phyloP scores from a whole-genome alignment of 495 filamentous ascomycete genomes.

The Aspergillus affinis region DNA sequence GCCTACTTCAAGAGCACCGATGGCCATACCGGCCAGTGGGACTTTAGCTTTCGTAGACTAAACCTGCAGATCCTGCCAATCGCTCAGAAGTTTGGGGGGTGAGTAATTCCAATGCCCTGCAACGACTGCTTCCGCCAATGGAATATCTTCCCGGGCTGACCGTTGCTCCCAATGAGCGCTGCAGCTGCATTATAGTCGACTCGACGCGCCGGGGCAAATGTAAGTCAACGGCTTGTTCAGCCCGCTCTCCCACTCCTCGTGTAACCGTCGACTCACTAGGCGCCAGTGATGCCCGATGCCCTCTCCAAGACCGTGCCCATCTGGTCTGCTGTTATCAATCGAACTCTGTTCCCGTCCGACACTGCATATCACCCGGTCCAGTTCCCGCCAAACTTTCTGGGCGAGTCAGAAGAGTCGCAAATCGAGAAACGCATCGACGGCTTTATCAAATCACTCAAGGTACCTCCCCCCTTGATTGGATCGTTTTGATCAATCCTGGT shows the following conservation, averaged over 20 bases:
- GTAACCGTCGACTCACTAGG: conserved; percentile 19
- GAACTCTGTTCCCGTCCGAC: conserved; percentile 66
- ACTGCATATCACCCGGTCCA: conserved; percentile 51
- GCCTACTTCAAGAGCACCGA: conserved; percentile 98
- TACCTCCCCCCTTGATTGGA: conserved; percentile 20
- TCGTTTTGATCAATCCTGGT: neutral
- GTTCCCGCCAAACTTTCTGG: conserved; percentile 67
- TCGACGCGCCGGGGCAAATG: conserved; percentile 91
- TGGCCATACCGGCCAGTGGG: conserved; percentile 87
- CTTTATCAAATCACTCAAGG: conserved; percentile 64
- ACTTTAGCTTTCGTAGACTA: conserved; percentile 78
- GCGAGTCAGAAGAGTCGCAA: conserved; percentile 73
- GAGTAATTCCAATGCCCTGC: conserved; percentile 22
- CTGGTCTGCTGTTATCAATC: conserved; percentile 86
- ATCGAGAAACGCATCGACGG: conserved; percentile 65
- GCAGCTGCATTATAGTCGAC: conserved; percentile 86
- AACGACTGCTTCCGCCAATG: neutral
- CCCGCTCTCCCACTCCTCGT: conserved; percentile 11
- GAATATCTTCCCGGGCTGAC: neutral
- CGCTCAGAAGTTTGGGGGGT: conserved; percentile 67
- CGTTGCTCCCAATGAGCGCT: conserved; percentile 10
- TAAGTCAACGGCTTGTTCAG: conserved; percentile 33
- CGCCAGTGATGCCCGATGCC: conserved; percentile 81
- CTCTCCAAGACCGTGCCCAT: conserved; percentile 91
- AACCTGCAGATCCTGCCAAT: conserved; percentile 74